Conservation (phyloP, 805 yeast species). For the Candida sonorensis region DNA sequence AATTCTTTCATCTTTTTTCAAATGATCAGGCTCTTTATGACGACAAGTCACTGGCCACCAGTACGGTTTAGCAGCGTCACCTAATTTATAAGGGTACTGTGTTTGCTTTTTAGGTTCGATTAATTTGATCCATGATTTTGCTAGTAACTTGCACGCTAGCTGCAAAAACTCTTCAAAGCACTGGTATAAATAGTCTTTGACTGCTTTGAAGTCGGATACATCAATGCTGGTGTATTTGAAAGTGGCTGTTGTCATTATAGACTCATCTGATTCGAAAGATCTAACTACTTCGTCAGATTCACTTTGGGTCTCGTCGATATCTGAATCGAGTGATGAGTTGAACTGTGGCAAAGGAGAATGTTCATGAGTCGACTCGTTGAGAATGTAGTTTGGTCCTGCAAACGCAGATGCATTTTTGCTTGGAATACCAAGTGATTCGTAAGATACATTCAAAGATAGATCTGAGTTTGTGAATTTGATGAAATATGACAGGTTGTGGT, state of each 20-base stretch:
- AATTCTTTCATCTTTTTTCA: constrained; percentile 51
- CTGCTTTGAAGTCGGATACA: constrained; percentile 12
- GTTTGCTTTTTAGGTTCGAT: constrained; percentile 66
- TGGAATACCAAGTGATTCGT: constrained; percentile 1
- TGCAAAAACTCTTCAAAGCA: constrained; percentile 40
- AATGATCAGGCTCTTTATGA: constrained; percentile 72
- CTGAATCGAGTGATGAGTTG: too few relatives aligned
- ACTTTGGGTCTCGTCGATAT: too few relatives aligned
- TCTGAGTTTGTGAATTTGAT: not conserved
- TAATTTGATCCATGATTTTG: constrained; percentile 60
- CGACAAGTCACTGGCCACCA: constrained; percentile 67
- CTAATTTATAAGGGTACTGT: constrained; percentile 51
- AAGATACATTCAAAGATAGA: not conserved
- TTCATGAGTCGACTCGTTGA: too few relatives aligned
- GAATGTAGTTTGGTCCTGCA: too few relatives aligned
- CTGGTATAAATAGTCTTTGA: constrained; percentile 19
- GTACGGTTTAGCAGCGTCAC: constrained; percentile 42
- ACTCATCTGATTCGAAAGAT: too few relatives aligned
- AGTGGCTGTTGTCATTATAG: constrained; percentile 6
- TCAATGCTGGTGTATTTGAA: constrained; percentile 12
- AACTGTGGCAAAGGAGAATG: too few relatives aligned
- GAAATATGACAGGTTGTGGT: too few relatives aligned
- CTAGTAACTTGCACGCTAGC: constrained; percentile 49
- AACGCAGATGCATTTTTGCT: too few relatives aligned
- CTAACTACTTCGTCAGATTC: too few relatives aligned